These are phyloP conservation scores for Gautieria morchelliformis DNA, from an alignment of 768 basidiomycete species.

Conservation along the genomic window DNA sequence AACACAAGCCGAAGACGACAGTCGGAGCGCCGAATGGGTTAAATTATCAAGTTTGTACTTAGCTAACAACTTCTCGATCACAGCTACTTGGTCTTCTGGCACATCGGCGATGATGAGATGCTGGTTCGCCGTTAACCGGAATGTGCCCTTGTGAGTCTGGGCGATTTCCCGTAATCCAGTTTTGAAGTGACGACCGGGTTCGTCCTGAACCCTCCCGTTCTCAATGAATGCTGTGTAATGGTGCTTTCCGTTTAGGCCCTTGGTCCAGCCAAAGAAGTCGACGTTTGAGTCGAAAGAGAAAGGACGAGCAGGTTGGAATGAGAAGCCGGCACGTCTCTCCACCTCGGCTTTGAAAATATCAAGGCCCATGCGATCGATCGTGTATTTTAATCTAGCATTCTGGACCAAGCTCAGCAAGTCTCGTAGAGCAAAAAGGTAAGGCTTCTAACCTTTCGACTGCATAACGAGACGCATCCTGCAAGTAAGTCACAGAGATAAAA, in stretches of 20 bases:
- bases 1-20: conserved; percentile 93
- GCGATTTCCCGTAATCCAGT: conserved; percentile 88
- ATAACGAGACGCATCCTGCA: background rate
- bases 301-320: conserved; percentile 60
- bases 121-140: conserved; percentile 93
- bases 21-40: conserved; percentile 62
- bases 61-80: conserved; percentile 69
- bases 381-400: conserved; percentile 93
- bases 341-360: conserved; percentile 82
- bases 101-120: conserved; percentile 86
- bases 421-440: conserved; percentile 15
- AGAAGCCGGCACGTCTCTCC: conserved; percentile 78
- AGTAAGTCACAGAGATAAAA: background rate
- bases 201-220: conserved; percentile 96
- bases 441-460: conserved; percentile 27
- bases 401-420: background rate
- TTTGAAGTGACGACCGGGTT: conserved; percentile 85
- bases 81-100: conserved; percentile 54
- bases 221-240: conserved; percentile 95
- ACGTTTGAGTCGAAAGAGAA: conserved; percentile 82
- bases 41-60: conserved; percentile 90
- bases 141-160: conserved; percentile 85
- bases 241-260: conserved; percentile 77
- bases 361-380: conserved; percentile 91
- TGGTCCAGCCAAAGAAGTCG: conserved; percentile 92